These are phyloP conservation scores for Acacia confusa DNA, from an alignment of 306 rosid genomes.

Conservation along the genomic window DNA sequence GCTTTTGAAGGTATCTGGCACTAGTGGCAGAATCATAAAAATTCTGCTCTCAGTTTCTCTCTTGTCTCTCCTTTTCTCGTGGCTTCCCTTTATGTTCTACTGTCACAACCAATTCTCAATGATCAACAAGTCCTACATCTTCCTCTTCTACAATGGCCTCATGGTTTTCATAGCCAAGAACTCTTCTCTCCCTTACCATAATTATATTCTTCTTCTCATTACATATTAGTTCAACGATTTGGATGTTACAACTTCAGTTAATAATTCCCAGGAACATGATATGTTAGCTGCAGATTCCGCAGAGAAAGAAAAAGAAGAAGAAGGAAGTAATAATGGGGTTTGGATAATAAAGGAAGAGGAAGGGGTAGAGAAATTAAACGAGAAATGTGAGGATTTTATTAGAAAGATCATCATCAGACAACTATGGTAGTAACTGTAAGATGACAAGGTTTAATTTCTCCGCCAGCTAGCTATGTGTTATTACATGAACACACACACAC, in stretches of 20 bases:
- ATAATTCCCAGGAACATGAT: neutral
- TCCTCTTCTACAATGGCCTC: constrained; percentile 69
- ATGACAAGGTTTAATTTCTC: neutral
- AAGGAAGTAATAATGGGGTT: neutral
- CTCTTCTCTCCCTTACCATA: constrained; percentile 38
- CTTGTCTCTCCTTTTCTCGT: constrained; percentile 30
- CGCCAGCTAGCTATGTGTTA: too few relatives aligned
- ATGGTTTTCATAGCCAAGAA: constrained; percentile 43
- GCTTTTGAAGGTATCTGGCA: neutral
- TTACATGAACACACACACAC: neutral
- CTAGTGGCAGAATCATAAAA: neutral
- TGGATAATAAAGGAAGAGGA: constrained; percentile 23
- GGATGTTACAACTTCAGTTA: neutral
- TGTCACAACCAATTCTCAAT: constrained; percentile 34
- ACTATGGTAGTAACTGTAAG: constrained; percentile 18
- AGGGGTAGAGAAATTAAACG: constrained; percentile 65
- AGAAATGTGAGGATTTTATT: constrained; percentile 80
- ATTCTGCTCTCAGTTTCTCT: constrained; percentile 42
- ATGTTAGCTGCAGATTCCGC: neutral
- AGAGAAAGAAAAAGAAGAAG: constrained; percentile 17
- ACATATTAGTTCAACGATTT: constrained; percentile 14
- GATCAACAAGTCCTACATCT: constrained; percentile 59
- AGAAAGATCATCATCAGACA: constrained; percentile 38
- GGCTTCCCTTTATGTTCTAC: constrained; percentile 34
- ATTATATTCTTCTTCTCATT: constrained; percentile 24